Percentiles rank a stretch among this genome's conserved stretches.
These are phyloP conservation scores for Triticum dicoccoides DNA, from an alignment of 176 grass and related monocot genomes.

Conservation along the genomic window DNA sequence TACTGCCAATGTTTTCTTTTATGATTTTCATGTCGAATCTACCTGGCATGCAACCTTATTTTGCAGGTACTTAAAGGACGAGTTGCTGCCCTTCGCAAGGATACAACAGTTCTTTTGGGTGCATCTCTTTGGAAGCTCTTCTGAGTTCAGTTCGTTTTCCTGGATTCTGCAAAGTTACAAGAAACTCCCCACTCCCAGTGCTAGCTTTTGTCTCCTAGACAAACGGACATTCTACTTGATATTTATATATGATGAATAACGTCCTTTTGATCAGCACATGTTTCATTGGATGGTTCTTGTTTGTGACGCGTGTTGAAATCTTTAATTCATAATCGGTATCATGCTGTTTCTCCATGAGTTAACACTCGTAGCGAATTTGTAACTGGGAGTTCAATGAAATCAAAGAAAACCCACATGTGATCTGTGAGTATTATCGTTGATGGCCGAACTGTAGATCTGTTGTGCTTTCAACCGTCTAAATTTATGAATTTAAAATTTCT, in stretches of 20 bases:
- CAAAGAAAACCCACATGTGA: not conserved
- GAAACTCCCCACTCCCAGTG: not conserved
- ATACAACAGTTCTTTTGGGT: constrained; percentile 8
- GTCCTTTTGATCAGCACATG: not conserved
- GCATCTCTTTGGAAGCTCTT: constrained; percentile 19
- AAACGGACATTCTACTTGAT: not conserved
- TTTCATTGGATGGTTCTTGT: not conserved
- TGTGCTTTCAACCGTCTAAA: not conserved
- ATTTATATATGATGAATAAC: constrained; percentile 17
- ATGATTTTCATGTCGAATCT: not conserved
- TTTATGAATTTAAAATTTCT: not conserved
- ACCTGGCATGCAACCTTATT: not conserved
- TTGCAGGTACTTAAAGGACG: constrained; percentile 32
- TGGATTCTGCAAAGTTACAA: not conserved
- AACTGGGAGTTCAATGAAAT: not conserved
- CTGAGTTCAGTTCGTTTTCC: not conserved
- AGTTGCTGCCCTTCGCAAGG: not conserved
- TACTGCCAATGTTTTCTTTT: not conserved
- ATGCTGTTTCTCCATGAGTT: not conserved
- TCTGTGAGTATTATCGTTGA: not conserved
- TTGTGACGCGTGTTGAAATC: not conserved
- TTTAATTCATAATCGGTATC: not conserved
- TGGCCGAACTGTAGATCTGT: not conserved
- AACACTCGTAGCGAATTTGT: not conserved
- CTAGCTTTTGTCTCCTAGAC: not conserved